Evolutionary conservation across 2,329 filamentous ascomycete species (phyloP), one percentile per base, ranked within the genome.

Genomic region (Fusarium sp.): DNA sequence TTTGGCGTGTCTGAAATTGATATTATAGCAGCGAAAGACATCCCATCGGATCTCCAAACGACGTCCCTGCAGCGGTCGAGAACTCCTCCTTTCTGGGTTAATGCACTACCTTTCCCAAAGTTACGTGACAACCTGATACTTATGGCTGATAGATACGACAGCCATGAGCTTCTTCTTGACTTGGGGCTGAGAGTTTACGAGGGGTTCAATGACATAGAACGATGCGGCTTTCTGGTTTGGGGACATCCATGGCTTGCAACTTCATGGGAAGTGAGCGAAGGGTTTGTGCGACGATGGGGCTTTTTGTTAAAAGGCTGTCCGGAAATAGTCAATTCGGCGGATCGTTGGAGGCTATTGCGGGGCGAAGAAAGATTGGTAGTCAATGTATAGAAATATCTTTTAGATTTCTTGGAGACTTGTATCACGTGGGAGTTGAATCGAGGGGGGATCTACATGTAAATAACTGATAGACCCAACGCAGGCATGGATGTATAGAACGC

Each of bases 251-350:
- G 50, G 50, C 34, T 53, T 42, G 34, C 50, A 22, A 8, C 24
- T 6, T n/a, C 30, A 18, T 53, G 50, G 50, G 50, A 53, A 53
- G 34, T 53, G 8, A 53, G 50, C 12, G 50, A 53, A 25, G 50
- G 50, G 9, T 53, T 53, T 14, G 24, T 53, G 32, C n/a, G n/a
- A 29, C 34, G 50, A 9, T 53, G 50, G 50, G 50, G 50, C 9
- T 53, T 42, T 15, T 42, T 42, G 4, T 24, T 42, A 7, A 9
- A 42, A 5, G 50, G 50, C 0, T 53, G 50, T 42, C 14, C 25
- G 8, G 34, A 22, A 3, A 14, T 53, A 14, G 8, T 53, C 18
- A 14, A 30, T 2, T 16, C n/a, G 30, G 34, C 50, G 18, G 16
- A 53, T 25, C n/a, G 24, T 18, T 53, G 50, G 34, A 53, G 50